Percentiles rank a stretch among this genome's conserved stretches.
phyloP scores from a whole-genome alignment of 2,329 filamentous ascomycete genomes.

The Talaromyces piceae region DNA sequence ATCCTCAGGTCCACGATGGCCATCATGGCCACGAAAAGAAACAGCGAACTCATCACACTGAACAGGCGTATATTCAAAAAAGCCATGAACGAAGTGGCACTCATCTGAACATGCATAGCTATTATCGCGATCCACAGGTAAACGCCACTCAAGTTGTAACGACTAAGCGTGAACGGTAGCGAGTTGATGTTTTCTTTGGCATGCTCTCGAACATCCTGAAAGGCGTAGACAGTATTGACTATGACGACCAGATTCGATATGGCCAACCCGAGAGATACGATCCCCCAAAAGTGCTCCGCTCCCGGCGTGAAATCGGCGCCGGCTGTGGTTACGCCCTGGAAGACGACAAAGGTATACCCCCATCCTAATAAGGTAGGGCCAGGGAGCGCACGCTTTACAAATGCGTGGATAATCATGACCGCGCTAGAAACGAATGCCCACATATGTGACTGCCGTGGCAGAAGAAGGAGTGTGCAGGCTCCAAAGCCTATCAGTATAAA shows the following conservation, averaged over 20 bases:
- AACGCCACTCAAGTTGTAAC: too few relatives aligned
- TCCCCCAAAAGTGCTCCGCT: background rate
- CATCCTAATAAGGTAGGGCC: background rate
- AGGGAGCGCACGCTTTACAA: background rate
- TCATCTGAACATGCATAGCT: too few relatives aligned
- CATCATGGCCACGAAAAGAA: too few relatives aligned
- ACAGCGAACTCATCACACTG: too few relatives aligned
- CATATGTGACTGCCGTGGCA: background rate
- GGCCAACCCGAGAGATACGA: background rate
- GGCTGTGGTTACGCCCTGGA: background rate
- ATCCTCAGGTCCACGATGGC: too few relatives aligned
- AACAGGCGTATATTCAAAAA: too few relatives aligned
- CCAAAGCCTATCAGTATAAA: background rate
- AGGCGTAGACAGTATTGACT: conserved; percentile 1
- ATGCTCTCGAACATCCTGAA: conserved; percentile 4
- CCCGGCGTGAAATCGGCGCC: background rate
- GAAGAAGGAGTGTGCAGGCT: background rate
- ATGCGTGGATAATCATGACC: conserved; percentile 2
- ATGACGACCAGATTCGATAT: background rate
- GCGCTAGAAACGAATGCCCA: background rate
- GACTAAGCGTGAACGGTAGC: too few relatives aligned
- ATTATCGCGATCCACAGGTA: too few relatives aligned
- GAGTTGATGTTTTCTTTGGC: background rate
- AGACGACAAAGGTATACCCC: background rate
- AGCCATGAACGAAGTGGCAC: too few relatives aligned